phyloP scores from a whole-genome alignment of 306 rosid species.

The Cucumis sativus region Cucumber_9930_V3 NC_026658.2:10487501-10488000 shows the following conservation, averaged over 20 bases:
- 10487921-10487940: slow-evolving; percentile 97
- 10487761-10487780: neutral
- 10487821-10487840: neutral
- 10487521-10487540: slow-evolving; percentile 59
- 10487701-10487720: neutral
- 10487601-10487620: slow-evolving; percentile 95
- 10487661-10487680: slow-evolving; percentile 94
- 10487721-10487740: neutral
- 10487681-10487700: slow-evolving; percentile 95
- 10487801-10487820: no score
- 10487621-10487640: slow-evolving; percentile 95
- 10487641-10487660: slow-evolving; percentile 98
- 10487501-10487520: slow-evolving; percentile 93
- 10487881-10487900: slow-evolving; percentile 29
- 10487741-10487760: neutral
- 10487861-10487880: neutral
- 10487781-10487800: neutral
- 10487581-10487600: slow-evolving; percentile 93
- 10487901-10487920: slow-evolving; percentile 96
- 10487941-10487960: slow-evolving; percentile 97
- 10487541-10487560: slow-evolving; percentile 71
- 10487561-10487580: slow-evolving; percentile 91
- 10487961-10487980: slow-evolving; percentile 89
- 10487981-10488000: slow-evolving; percentile 94
- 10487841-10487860: neutral